Percentiles rank a stretch among this genome's conserved stretches.
Conservation (phyloP, 352 stramenopile genomes). For the Globisporangium perplexum region DNA sequence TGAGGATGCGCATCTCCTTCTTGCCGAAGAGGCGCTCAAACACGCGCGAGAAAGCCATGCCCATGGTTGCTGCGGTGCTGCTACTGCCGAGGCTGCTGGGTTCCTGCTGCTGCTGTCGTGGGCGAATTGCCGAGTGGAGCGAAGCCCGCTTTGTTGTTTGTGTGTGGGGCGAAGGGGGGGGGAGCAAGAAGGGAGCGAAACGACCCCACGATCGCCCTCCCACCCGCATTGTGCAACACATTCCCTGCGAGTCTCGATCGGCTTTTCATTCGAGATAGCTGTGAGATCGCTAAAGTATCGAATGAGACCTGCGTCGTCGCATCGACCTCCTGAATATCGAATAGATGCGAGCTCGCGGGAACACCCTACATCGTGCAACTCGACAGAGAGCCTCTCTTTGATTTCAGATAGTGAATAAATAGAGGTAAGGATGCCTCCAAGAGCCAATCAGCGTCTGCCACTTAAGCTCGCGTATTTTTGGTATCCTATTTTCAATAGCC, state of each 20-base stretch:
- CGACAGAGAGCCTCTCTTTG: not conserved
- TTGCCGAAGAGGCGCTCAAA: conserved; percentile 98
- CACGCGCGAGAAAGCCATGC: conserved; percentile 95
- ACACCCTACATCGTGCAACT: not conserved
- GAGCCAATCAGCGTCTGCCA: conserved; percentile 44
- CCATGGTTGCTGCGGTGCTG: conserved; percentile 85
- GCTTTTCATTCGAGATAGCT: no score
- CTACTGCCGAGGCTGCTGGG: not conserved
- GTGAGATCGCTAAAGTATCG: not conserved
- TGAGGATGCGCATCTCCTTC: conserved; percentile 99
- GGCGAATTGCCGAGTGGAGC: conserved; percentile 40
- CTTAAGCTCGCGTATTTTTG: conserved; percentile 15
- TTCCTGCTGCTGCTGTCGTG: not conserved
- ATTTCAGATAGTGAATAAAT: not conserved
- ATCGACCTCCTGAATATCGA: not conserved
- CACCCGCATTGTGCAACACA: not conserved
- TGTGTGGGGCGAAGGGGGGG: not conserved
- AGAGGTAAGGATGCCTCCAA: not conserved
- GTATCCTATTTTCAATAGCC: not conserved
- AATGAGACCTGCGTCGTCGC: not conserved
- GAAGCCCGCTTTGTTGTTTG: not conserved
- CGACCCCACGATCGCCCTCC: conserved; percentile 12
- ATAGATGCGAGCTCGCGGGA: not conserved
- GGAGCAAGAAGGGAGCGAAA: conserved; percentile 12
- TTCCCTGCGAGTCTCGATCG: not conserved